Evolutionary conservation across 2,329 filamentous ascomycete genomes (phyloP).

Genomic region (Penicillium brevicompactum): DNA sequence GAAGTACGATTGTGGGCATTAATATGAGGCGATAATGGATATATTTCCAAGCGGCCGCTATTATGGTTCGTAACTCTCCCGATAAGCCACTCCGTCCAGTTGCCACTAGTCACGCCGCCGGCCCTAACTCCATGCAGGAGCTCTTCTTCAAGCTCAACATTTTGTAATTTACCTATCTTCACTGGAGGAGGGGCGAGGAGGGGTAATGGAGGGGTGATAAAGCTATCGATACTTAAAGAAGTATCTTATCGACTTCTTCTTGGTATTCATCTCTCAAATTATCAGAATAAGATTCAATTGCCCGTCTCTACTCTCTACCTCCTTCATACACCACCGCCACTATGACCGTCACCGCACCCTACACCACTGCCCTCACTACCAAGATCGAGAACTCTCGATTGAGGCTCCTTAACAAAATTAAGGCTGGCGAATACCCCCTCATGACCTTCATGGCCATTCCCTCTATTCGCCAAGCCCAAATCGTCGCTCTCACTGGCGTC

Average conservation of each 20-base stretch:
- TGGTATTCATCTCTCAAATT: background rate
- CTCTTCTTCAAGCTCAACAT: background rate
- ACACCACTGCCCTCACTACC: conserved; percentile 35
- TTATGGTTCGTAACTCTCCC: background rate
- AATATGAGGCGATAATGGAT: background rate
- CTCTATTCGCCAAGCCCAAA: conserved; percentile 52
- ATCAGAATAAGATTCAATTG: background rate
- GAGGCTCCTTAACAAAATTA: conserved; percentile 49
- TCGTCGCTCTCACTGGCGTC: conserved; percentile 64
- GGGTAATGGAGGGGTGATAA: background rate
- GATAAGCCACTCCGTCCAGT: background rate
- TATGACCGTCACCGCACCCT: conserved; percentile 15
- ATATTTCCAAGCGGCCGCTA: background rate
- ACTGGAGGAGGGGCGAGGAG: background rate
- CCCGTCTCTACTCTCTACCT: background rate
- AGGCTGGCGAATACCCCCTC: conserved; percentile 42
- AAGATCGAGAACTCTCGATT: conserved; percentile 45
- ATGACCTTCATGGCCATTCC: conserved; percentile 55
- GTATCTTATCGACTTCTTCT: background rate
- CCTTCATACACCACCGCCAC: background rate
- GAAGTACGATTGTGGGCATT: background rate
- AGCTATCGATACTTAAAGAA: background rate
- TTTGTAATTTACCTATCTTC: background rate
- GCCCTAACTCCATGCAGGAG: conserved; percentile 5
- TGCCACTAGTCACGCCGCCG: background rate